Conservation (phyloP, 2,329 filamentous ascomycete species). For the Pseudogymnoascus sp. region DNA sequence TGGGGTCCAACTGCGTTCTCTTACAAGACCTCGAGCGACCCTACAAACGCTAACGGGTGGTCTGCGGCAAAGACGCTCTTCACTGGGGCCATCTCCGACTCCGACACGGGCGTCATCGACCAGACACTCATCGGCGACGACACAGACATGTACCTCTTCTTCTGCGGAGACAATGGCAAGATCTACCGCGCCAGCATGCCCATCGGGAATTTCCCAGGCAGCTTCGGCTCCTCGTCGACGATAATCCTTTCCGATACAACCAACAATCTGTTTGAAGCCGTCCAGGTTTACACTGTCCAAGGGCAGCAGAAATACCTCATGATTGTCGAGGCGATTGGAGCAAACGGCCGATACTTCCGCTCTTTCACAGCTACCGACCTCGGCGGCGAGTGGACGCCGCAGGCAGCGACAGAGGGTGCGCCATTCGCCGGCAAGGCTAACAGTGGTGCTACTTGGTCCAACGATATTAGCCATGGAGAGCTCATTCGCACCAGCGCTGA, state of each 20-base stretch:
- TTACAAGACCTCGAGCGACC: constrained; percentile 51
- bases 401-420: constrained; percentile 45
- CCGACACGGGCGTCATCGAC: constrained; percentile 49
- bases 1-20: constrained; percentile 53
- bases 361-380: constrained; percentile 54
- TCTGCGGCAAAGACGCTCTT: constrained; percentile 45
- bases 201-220: constrained; percentile 51
- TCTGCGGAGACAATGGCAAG: constrained; percentile 56
- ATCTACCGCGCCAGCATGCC: constrained; percentile 59
- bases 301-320: constrained; percentile 52
- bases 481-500: constrained; percentile 47
- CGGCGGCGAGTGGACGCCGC: constrained; percentile 47
- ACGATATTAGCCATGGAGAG: constrained; percentile 60
- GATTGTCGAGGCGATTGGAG: constrained; percentile 56
- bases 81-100: constrained; percentile 42
- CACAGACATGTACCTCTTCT: constrained; percentile 58
- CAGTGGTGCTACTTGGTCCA: constrained; percentile 55
- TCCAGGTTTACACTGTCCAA: constrained; percentile 54
- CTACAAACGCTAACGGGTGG: constrained; percentile 50
- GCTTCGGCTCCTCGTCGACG: constrained; percentile 44
- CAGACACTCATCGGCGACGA: constrained; percentile 55
- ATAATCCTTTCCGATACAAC: constrained; percentile 43
- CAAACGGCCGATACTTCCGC: constrained; percentile 54
- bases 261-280: constrained; percentile 56
- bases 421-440: constrained; percentile 62